These are phyloP conservation scores for Cryptomeria japonica DNA, from an alignment of 75 land plant genomes.

Conservation along the genomic window DNA sequence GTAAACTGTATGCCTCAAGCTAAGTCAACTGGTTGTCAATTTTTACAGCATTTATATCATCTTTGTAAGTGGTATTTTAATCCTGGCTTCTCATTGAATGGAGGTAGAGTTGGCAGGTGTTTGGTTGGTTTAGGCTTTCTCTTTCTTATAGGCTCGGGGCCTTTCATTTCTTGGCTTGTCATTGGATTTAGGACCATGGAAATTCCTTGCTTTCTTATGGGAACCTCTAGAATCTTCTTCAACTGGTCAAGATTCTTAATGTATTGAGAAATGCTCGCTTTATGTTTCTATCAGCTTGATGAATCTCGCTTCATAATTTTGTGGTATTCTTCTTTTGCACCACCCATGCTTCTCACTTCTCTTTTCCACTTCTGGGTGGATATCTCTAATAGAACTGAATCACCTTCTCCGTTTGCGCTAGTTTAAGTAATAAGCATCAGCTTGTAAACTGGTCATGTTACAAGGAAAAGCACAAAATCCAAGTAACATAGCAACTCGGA, in stretches of 20 bases:
- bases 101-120: background rate
- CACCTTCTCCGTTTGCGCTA: background rate
- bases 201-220: background rate
- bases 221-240: too few species aligned
- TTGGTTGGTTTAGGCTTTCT: background rate
- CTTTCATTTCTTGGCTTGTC: background rate
- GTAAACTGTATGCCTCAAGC: background rate
- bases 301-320: background rate
- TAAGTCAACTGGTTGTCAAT: background rate
- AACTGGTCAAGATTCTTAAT: background rate
- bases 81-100: background rate
- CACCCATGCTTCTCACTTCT: background rate
- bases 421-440: background rate
- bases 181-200: background rate
- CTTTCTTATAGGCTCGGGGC: background rate
- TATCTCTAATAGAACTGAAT: background rate
- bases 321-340: background rate
- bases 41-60: background rate
- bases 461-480: background rate
- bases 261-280: background rate
- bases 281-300: background rate
- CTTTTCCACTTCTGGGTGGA: background rate
- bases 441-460: background rate
- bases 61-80: too few species aligned
- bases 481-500: background rate